These are phyloP conservation scores for Colletotrichum camelliae DNA, from an alignment of 2,329 filamentous ascomycete genomes.

Conservation along the genomic window DNA sequence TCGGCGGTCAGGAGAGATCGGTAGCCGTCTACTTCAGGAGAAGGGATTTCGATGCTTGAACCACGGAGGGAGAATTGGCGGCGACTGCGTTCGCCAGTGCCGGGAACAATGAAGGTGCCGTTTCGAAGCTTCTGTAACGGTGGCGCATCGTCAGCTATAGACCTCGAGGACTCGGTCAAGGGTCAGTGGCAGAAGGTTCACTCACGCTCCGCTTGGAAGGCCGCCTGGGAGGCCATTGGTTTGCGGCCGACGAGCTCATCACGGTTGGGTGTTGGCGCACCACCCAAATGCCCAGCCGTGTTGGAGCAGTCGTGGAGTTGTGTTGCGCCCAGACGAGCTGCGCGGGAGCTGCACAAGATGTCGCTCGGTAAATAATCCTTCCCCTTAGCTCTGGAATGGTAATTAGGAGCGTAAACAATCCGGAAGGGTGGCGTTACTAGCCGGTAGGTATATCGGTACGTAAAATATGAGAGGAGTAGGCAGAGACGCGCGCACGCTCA, in stretches of 20 bases:
- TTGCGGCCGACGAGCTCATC: conserved; percentile 23
- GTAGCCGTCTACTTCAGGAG: conserved; percentile 34
- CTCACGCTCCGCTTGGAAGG: conserved; percentile 53
- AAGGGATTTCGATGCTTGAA: conserved; percentile 38
- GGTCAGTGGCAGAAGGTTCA: not conserved
- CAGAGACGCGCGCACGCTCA: not conserved
- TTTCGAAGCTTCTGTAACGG: conserved; percentile 72
- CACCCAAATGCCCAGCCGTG: conserved; percentile 14
- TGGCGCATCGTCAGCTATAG: not conserved
- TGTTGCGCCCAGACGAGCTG: conserved; percentile 24
- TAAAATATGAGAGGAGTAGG: not conserved
- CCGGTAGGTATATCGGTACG: not conserved
- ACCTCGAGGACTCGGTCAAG: not conserved
- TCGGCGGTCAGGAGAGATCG: conserved; percentile 40
- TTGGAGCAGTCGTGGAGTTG: conserved; percentile 29
- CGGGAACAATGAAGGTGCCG: conserved; percentile 85
- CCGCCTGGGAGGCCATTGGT: conserved; percentile 45
- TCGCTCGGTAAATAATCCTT: not conserved
- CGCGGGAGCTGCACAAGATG: not conserved
- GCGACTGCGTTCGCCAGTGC: conserved; percentile 83
- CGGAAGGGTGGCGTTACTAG: not conserved
- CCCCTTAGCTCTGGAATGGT: not conserved
- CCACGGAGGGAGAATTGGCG: conserved; percentile 79
- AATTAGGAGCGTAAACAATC: not conserved
- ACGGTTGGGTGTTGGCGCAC: conserved; percentile 19